phyloP scores from a whole-genome alignment of 2,329 filamentous ascomycete species.

The Leptodontidium sp. region DNA sequence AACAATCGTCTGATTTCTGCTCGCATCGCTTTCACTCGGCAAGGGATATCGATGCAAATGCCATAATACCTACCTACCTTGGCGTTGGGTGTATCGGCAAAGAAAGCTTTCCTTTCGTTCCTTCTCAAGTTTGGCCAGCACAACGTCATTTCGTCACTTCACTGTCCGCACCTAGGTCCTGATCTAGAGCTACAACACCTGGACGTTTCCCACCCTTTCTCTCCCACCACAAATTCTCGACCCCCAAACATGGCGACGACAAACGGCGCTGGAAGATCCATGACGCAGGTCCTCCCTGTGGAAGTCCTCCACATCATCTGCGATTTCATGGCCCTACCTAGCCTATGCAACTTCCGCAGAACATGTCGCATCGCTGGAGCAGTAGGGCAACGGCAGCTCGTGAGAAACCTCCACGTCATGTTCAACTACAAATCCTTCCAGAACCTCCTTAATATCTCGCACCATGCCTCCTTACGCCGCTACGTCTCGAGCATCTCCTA shows the following conservation, averaged over 20 bases:
- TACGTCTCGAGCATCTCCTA: constrained; percentile 14
- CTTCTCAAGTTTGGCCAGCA: background rate
- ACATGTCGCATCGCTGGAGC: background rate
- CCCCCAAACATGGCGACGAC: background rate
- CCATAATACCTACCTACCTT: background rate
- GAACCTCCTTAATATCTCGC: constrained; percentile 17
- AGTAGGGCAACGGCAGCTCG: background rate
- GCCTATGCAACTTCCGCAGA: background rate
- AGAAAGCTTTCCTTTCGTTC: background rate
- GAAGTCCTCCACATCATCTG: constrained; percentile 7
- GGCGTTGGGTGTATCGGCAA: background rate
- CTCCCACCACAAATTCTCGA: background rate
- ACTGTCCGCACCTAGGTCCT: background rate
- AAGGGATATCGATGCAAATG: constrained; percentile 3
- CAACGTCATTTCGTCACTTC: background rate
- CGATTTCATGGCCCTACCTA: background rate
- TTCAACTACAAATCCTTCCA: constrained; percentile 18
- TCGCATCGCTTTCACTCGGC: background rate
- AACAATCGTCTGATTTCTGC: constrained; percentile 4
- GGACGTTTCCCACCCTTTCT: background rate
- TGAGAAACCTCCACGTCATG: constrained; percentile 13
- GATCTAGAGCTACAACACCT: background rate
- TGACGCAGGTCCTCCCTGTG: constrained; percentile 1
- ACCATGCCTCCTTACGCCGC: background rate
- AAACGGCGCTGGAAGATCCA: background rate